Evolutionary conservation across 257 asterid genomes (phyloP), one percentile per base, ranked within the genome.

Genomic region (Fraxinus cuspidata): DNA sequence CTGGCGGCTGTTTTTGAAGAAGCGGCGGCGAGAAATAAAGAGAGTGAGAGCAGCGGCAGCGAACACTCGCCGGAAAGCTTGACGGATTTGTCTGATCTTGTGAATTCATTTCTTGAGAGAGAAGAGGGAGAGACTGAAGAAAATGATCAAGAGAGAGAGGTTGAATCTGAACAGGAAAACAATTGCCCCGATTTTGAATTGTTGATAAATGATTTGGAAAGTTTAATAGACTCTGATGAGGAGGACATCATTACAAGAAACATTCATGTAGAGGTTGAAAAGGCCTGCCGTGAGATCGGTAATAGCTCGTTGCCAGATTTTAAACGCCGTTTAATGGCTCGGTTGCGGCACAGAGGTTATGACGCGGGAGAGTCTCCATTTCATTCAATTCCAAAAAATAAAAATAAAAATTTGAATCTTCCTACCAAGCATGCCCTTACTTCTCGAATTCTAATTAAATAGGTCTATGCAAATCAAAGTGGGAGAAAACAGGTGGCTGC

Each of bases 381-480:
- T 63, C 25, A 2, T 1, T 63, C 35, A 9, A 23, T 11, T 3
- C 1, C n/a, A n/a, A n/a, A n/a, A n/a, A n/a, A n/a, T n/a, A n/a
- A n/a, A n/a, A n/a, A n/a, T n/a, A n/a, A n/a, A n/a, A n/a, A n/a
- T n/a, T 44, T 44, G 5, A 16, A 47, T 47, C 7, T 47, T 16
- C 7, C 21, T 58, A 5, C 5, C 3, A 21, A n/a, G 21, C 29
- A 5, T 6, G 25, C 3, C 21, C 23, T 76, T 34, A 72, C 15
- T 32, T 32, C 1, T 58, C 9, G 29, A 58, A 58, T 58, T 58
- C 4, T 21, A 23, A 58, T 21, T 8, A 23, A 58, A 58, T 21
- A 92, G 99, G 98, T 34, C 87, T 93, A 0, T 95, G 99, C 96
- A 95, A 95, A 81, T 85, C 93, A 4, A 89, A 87, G 78, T 92